Evolutionary conservation across 2,329 filamentous ascomycete species (phyloP).

Genomic region (Magnaporthiopsis rhizophila): DNA sequence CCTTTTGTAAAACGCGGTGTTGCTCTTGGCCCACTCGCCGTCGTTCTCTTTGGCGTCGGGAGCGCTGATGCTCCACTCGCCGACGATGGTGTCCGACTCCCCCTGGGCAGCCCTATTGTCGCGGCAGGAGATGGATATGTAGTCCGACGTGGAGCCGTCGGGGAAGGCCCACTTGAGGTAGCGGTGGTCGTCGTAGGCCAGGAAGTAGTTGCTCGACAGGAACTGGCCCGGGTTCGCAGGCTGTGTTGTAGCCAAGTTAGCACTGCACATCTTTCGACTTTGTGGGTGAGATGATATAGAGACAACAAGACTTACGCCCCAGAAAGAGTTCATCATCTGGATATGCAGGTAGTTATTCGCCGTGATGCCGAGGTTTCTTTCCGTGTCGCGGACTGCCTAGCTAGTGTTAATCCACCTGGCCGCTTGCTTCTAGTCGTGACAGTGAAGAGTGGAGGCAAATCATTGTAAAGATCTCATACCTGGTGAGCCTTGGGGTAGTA

Average conservation of each 20-base stretch:
- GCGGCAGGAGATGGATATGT: slow-evolving; percentile 42
- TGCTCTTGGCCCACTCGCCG: slow-evolving; percentile 32
- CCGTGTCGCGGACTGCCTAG: slow-evolving; percentile 39
- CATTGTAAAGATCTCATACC: not conserved
- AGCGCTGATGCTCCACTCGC: slow-evolving; percentile 50
- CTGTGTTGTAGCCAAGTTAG: not conserved
- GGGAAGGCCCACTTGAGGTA: slow-evolving; percentile 45
- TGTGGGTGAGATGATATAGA: too few relatives aligned
- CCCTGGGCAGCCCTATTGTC: slow-evolving; percentile 32
- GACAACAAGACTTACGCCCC: slow-evolving; percentile 32
- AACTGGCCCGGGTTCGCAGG: slow-evolving; percentile 39
- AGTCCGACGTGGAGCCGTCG: slow-evolving; percentile 34
- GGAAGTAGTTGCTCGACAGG: slow-evolving; percentile 32
- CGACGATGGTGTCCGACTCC: slow-evolving; percentile 40
- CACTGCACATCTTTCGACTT: too few relatives aligned
- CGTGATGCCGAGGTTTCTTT: slow-evolving; percentile 33
- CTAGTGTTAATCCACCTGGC: not conserved
- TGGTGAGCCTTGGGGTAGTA: slow-evolving; percentile 39
- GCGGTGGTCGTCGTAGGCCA: slow-evolving; percentile 50
- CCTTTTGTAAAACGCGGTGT: slow-evolving; percentile 42
- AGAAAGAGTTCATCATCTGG: slow-evolving; percentile 39
- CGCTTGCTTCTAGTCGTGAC: too few relatives aligned
- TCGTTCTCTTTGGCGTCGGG: slow-evolving; percentile 38
- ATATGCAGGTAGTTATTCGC: slow-evolving; percentile 41
- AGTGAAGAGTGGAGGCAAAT: not conserved